A percentile compares a stretch with the other conserved stretches of the same genome.
These are phyloP conservation scores for Parasarocladium wereldwijsianum DNA, from an alignment of 2,329 filamentous ascomycete species.

Conservation along the genomic window DNA sequence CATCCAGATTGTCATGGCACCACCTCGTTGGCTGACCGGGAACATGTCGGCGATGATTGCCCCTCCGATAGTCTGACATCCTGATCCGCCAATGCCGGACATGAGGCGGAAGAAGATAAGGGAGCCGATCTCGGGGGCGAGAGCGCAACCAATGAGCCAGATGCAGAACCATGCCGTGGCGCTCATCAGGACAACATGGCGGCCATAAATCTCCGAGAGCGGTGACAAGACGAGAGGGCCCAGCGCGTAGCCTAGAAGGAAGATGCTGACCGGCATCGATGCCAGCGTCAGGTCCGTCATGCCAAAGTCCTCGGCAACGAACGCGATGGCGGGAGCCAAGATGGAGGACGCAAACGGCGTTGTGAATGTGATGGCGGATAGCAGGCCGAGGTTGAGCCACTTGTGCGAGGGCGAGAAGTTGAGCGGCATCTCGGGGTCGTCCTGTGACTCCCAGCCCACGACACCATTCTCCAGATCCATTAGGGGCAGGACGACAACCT, in stretches of 20 bases:
- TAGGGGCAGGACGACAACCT: slow-evolving; percentile 24
- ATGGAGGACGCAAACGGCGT: slow-evolving; percentile 53
- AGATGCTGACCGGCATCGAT: slow-evolving; percentile 45
- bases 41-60: slow-evolving; percentile 42
- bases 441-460: slow-evolving; percentile 44
- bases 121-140: slow-evolving; percentile 35
- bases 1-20: slow-evolving; percentile 35
- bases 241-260: slow-evolving; percentile 42
- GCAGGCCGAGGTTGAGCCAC: slow-evolving; percentile 40
- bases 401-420: slow-evolving; percentile 41
- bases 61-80: slow-evolving; percentile 37
- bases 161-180: slow-evolving; percentile 46
- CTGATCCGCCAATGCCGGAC: slow-evolving; percentile 42
- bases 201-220: slow-evolving; percentile 50
- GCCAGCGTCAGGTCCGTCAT: slow-evolving; percentile 14
- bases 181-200: slow-evolving; percentile 36
- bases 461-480: slow-evolving; percentile 36
- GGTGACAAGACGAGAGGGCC: slow-evolving; percentile 44
- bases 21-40: slow-evolving; percentile 27
- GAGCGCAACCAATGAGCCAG: slow-evolving; percentile 50
- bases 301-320: slow-evolving; percentile 22
- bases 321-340: slow-evolving; percentile 30
- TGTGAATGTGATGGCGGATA: slow-evolving; percentile 48
- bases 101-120: slow-evolving; percentile 46
- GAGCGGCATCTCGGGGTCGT: slow-evolving; percentile 42